A percentile compares a stretch with the other conserved stretches of the same genome.
phyloP scores from a whole-genome alignment of 352 stramenopile genomes.

The Globisporangium carolinianum region DNA sequence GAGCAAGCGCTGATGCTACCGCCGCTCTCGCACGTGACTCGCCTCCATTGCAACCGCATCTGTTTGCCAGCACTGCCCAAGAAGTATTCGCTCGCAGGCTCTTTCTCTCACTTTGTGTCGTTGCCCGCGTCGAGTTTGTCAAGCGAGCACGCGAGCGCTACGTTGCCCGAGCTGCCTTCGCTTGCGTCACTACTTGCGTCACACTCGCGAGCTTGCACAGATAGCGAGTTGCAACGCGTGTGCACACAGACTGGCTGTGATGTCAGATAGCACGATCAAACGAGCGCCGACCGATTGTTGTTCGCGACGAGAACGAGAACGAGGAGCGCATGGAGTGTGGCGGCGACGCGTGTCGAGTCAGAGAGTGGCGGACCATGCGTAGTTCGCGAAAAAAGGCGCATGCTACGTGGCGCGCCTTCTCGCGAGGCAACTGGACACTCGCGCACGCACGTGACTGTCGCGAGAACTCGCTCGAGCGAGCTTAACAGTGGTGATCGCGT shows the following conservation, averaged over 20 bases:
- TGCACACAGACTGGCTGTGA: neutral
- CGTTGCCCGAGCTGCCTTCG: neutral
- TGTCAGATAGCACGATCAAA: neutral
- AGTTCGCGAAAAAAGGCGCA: conserved; percentile 1
- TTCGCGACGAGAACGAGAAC: neutral
- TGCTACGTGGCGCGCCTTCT: neutral
- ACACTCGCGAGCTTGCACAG: neutral
- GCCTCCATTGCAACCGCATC: neutral
- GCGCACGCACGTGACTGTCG: neutral
- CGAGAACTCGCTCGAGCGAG: neutral
- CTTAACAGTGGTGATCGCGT: no score
- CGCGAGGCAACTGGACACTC: conserved; percentile 1
- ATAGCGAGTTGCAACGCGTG: neutral
- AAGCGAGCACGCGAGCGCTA: no score
- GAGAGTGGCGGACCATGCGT: neutral
- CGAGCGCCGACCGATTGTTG: neutral
- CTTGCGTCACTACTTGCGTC: neutral
- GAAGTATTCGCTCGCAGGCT: neutral
- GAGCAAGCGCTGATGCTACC: neutral
- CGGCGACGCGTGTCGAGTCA: neutral
- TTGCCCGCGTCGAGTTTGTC: no score
- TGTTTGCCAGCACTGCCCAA: neutral
- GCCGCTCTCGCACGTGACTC: neutral
- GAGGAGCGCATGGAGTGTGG: neutral
- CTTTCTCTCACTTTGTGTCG: neutral